Evolutionary conservation across 106 monocot species (phyloP), one percentile per base, ranked within the genome.

Genomic region (Dioscorea zingiberensis): DNA sequence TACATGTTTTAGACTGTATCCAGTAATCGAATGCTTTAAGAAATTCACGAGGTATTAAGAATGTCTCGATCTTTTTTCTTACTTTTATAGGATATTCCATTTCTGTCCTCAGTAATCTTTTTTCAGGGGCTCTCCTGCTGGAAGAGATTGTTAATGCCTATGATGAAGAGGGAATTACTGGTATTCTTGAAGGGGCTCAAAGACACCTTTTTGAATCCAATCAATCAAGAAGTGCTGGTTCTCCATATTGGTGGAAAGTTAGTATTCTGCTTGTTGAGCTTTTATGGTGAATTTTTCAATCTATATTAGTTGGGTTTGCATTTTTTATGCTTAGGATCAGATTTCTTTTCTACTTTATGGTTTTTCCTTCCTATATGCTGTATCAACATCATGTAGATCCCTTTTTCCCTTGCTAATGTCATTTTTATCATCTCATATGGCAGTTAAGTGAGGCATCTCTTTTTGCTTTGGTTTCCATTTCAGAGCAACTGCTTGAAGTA

Each of bases 181-280:
- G 79, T 22, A 57, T 97, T 56, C 32, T 92, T 80, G 91, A 82
- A 66, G 88, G 85, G 57, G 78, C 56, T 65, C 65, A 76, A 65
- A 69, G 74, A 44, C 97, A 70, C 46, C 86, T 85, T 65, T 60
- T 22, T 46, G 85, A 97, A 28, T 92, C 91, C 68, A 59, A 77
- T 54, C 54, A 75, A 79, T 79, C 78, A 62, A 97, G 85, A 82
- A 3, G 54, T 73, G 60, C 62, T 46, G 91, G 91, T 62, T 81
- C 73, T 74, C 21, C 76, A 44, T 69, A 88, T 68, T 97, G 91
- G 97, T 97, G 97, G 97, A 97, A 62, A 77, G 97, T 97, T 66
- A 83, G 77, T 85, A 44, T 21, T 53, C 63, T 13, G 14, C 7
- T 38, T 38, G 38, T 38, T 38, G 38, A 38, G 10, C 38, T 38